phyloP scores from a whole-genome alignment of 495 filamentous ascomycete species.

The Trichoderma reesei region DNA sequence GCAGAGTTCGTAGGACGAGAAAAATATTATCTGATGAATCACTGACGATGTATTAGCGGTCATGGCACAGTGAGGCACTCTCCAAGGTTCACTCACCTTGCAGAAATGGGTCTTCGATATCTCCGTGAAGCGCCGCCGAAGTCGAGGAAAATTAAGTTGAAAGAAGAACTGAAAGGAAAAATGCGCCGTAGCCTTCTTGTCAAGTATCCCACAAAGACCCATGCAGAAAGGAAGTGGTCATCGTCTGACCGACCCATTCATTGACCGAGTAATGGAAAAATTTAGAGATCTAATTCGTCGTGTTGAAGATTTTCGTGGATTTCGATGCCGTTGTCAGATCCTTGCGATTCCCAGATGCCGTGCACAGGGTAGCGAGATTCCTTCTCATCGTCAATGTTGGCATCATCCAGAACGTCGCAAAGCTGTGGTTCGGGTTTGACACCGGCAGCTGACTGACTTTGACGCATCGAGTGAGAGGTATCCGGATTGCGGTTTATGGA shows the following conservation, averaged over 20 bases:
- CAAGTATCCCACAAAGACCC: not conserved
- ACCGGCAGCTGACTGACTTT: not conserved
- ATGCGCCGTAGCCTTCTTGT: not conserved
- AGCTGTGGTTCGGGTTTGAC: constrained; percentile 1
- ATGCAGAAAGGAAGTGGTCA: not conserved
- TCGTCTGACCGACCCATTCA: not conserved
- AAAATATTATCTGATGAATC: not conserved
- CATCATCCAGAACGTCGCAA: not conserved
- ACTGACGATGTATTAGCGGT: not conserved
- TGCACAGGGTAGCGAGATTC: not conserved
- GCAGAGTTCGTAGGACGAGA: no score
- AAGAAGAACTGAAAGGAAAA: not conserved
- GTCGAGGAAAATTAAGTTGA: not conserved
- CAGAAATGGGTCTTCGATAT: not conserved
- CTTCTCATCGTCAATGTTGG: not conserved
- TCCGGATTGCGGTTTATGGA: not conserved
- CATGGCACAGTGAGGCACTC: not conserved
- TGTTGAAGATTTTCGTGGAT: not conserved
- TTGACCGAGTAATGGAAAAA: not conserved
- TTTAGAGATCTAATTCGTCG: not conserved
- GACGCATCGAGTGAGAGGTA: not conserved
- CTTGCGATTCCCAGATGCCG: not conserved
- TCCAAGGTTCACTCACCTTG: not conserved
- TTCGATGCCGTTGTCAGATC: not conserved
- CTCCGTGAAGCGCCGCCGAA: not conserved